Evolutionary conservation across 345 rosid species (phyloP), one percentile per base, ranked within the genome.

Genomic region (Populus simonii): DNA sequence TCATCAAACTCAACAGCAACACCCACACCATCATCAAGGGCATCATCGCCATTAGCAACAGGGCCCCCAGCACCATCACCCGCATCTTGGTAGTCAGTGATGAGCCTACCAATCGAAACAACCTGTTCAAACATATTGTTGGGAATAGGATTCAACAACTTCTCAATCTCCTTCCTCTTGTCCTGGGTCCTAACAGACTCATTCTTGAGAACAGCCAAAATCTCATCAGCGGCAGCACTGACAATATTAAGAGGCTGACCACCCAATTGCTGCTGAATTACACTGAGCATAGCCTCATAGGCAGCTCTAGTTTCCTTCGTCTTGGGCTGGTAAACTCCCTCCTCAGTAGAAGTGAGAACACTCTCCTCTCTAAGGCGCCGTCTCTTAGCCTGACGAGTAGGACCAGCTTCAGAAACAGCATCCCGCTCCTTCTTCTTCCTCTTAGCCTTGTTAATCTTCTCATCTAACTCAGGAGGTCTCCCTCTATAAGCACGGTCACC

Each of bases 321-420:
- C 81, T 91, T 95, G 16, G 98, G 97, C 90, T 91, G 94, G 75
- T 96, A 96, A 79, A 91, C 89, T 57, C 92, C 99, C 81, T 96
- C 98, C 78, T 96, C 99, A 0, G 87, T 85, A 33, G 89, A 84
- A 23, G 85, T 88, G 25, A 96, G 87, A 10, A 96, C 98, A 45
- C 94, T 91, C 87, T 96, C 98, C 59, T 90, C 92, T 15, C 86
- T 85, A 20, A 96, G 86, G 35, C 94, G 89, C 15, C 92, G 93
- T 72, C 85, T 89, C 91, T 93, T 93, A 74, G 85, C 85, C 83
- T 88, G 98, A 74, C 92, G 82, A 72, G 74, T 75, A 6, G 89
- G 85, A 17, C 35, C 81, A 3, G 83, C 75, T 74, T 93, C 97
- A 6, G 88, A 73, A 11, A 74, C 78, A 0, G 84, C 78, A 27